Percentiles rank a stretch among this genome's conserved stretches.
Conservation (phyloP, 1,284 basidiomycete genomes). For the Coniferiporia weirii region DNA sequence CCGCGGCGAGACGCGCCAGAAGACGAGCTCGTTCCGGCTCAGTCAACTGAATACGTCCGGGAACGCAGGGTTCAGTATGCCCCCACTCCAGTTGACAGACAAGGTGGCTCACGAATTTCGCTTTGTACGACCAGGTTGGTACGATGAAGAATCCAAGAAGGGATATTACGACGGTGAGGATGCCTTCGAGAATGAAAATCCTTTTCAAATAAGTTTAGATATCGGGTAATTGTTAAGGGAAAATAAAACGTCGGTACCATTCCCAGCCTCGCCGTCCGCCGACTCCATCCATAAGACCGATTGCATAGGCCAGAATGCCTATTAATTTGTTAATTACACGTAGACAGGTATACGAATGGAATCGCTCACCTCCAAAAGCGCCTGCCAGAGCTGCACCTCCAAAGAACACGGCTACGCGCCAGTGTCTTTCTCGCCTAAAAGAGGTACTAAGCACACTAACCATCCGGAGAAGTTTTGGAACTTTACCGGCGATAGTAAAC, state of each 20-base stretch:
- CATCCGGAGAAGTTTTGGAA: not conserved
- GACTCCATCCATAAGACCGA: conserved; percentile 55
- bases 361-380: conserved; percentile 45
- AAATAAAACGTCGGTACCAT: conserved; percentile 32
- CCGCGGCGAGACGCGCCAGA: conserved; percentile 40
- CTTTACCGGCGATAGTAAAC: conserved; percentile 50
- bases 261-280: conserved; percentile 51
- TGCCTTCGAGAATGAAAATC: conserved; percentile 62
- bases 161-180: conserved; percentile 45
- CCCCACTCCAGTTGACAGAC: not conserved
- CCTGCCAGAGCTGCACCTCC: conserved; percentile 54
- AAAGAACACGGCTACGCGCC: conserved; percentile 58
- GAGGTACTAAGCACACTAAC: not conserved
- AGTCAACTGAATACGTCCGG: conserved; percentile 34
- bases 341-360: not conserved
- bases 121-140: conserved; percentile 52
- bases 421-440: conserved; percentile 47
- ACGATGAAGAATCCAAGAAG: conserved; percentile 49
- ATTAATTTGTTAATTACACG: conserved; percentile 11
- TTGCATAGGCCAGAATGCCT: conserved; percentile 51
- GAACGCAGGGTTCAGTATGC: not conserved
- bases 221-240: not conserved
- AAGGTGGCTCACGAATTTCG: conserved; percentile 42
- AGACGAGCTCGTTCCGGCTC: conserved; percentile 44
- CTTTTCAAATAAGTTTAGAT: conserved; percentile 25